A percentile compares a stretch with the other conserved stretches of the same genome.
Evolutionary conservation across 345 rosid species (phyloP).

Genomic region (Viola odorata): DNA sequence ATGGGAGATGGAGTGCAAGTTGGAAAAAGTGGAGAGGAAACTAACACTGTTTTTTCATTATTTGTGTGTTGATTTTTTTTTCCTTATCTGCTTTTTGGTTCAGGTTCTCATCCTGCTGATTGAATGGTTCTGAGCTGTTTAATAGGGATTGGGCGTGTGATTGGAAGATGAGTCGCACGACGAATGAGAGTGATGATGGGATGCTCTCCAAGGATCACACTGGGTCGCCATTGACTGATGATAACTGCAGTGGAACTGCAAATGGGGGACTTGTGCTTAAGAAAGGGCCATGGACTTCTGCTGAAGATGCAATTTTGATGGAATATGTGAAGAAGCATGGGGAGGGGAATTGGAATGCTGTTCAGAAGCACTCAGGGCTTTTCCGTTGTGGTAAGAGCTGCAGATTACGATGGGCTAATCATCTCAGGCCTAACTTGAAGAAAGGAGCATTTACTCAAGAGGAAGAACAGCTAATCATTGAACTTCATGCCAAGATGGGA

Average conservation of each 20-base stretch:
- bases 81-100: conserved; percentile 17
- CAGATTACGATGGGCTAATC: conserved; percentile 96
- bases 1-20: conserved; percentile 22
- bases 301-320: conserved; percentile 82
- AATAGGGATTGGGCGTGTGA: conserved; percentile 28
- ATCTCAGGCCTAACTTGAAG: conserved; percentile 93
- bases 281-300: conserved; percentile 99
- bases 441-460: conserved; percentile 92
- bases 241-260: conserved; percentile 33
- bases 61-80: conserved; percentile 9
- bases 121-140: conserved; percentile 38
- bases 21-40: conserved; percentile 14
- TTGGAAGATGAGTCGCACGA: conserved; percentile 57
- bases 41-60: background rate
- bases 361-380: conserved; percentile 81
- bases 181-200: conserved; percentile 59
- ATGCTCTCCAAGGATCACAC: conserved; percentile 44
- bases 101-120: conserved; percentile 31
- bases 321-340: conserved; percentile 94
- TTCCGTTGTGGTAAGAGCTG: conserved; percentile 98
- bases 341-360: conserved; percentile 96
- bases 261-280: conserved; percentile 51
- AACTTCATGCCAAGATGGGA: conserved; percentile 92
- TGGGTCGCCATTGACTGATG: conserved; percentile 50
- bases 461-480: conserved; percentile 84